These are phyloP conservation scores for Chloromonas sp. DNA, from an alignment of 163 green algal species.

Conservation along the genomic window DNA sequence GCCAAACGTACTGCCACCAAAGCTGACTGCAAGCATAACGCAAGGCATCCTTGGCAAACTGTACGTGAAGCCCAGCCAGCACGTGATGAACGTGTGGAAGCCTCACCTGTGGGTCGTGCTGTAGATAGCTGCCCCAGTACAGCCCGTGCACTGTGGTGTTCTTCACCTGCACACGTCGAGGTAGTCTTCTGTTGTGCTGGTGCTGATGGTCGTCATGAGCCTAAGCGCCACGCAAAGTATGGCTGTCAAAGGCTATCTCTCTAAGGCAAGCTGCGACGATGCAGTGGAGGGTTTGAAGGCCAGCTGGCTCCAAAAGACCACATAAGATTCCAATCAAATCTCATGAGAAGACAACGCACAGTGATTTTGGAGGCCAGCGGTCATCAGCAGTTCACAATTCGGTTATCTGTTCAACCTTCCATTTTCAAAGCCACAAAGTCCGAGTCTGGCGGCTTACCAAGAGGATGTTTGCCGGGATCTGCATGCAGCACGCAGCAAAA, in stretches of 20 bases:
- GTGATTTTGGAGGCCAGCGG: no score
- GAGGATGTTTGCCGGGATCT: conserved; percentile 55
- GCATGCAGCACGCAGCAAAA: background rate
- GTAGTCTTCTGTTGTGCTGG: background rate
- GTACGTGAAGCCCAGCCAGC: no score
- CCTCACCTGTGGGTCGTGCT: conserved; percentile 20
- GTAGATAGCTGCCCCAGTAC: conserved; percentile 66
- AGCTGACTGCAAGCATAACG: no score
- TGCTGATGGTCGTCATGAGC: background rate
- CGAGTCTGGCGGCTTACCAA: conserved; percentile 28
- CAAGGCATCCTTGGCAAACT: no score
- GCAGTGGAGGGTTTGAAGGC: background rate
- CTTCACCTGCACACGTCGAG: conserved; percentile 41
- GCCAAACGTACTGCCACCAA: no score
- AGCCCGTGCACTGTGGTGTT: conserved; percentile 63
- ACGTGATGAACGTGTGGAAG: no score
- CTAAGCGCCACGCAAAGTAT: background rate
- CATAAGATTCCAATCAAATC: no score
- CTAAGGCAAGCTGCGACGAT: background rate
- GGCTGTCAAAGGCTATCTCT: background rate
- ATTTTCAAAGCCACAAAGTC: background rate
- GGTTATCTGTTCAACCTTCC: background rate
- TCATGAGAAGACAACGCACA: no score
- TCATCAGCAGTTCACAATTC: background rate
- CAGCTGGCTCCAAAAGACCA: no score